Conservation (phyloP, 202 grass and related monocot genomes). For the Digitaria exilis region DNA sequence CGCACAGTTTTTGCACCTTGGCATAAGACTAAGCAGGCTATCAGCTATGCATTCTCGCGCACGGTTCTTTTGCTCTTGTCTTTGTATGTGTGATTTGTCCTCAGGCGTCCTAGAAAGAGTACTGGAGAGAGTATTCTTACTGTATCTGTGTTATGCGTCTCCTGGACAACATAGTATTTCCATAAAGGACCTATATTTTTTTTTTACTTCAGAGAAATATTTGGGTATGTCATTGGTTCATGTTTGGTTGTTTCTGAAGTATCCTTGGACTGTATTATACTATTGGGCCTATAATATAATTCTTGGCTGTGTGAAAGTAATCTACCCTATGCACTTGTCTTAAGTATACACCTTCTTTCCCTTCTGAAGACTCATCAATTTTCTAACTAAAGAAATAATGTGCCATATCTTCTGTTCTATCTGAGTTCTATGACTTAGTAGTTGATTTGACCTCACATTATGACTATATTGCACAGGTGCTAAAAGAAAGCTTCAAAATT, state of each 20-base stretch:
- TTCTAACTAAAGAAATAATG: neutral
- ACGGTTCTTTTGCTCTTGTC: no score
- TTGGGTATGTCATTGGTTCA: neutral
- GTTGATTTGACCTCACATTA: slow-evolving; percentile 23
- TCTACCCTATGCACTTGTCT: neutral
- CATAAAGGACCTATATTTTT: neutral
- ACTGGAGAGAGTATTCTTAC: neutral
- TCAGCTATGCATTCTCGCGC: no score
- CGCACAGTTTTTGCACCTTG: no score
- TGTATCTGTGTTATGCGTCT: neutral
- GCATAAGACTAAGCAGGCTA: no score
- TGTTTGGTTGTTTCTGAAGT: neutral
- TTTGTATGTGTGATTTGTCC: no score
- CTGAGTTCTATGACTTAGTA: neutral
- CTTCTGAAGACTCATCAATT: neutral
- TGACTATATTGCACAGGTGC: slow-evolving; percentile 57
- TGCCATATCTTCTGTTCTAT: neutral
- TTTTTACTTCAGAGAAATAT: neutral
- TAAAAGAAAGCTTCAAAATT: slow-evolving; percentile 99
- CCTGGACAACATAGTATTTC: neutral
- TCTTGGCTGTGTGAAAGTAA: neutral
- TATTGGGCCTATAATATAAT: neutral
- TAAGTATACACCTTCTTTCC: neutral
- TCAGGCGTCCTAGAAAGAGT: no score
- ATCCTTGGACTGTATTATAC: neutral